Conservation (phyloP, 495 filamentous ascomycete species). For the Penicillium pancosmium region DNA sequence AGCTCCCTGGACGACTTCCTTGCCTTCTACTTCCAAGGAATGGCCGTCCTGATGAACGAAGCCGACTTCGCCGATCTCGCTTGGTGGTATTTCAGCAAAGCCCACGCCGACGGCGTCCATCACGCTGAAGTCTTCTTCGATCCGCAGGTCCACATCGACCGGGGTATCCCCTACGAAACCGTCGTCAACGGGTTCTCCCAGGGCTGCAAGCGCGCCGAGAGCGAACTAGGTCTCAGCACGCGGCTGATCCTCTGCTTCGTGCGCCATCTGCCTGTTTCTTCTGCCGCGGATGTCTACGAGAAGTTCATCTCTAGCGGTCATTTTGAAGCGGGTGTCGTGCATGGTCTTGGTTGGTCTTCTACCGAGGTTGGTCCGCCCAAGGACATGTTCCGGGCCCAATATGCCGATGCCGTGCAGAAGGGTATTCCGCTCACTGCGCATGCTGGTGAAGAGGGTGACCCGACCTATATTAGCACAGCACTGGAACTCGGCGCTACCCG, state of each 20-base stretch:
- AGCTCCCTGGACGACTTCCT: conserved; percentile 77
- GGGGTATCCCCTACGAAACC: conserved; percentile 62
- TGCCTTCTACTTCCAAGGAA: conserved; percentile 76
- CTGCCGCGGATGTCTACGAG: conserved; percentile 52
- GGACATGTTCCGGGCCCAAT: conserved; percentile 62
- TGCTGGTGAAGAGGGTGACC: conserved; percentile 75
- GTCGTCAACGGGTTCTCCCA: conserved; percentile 61
- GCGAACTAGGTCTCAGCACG: conserved; percentile 64
- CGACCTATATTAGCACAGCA: conserved; percentile 65
- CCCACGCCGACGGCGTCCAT: conserved; percentile 63
- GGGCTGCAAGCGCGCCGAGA: conserved; percentile 61
- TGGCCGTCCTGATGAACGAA: conserved; percentile 62
- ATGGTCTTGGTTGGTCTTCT: conserved; percentile 68
- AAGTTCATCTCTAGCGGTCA: conserved; percentile 50
- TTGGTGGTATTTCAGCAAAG: conserved; percentile 70
- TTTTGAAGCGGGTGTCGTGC: conserved; percentile 55
- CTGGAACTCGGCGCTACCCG: conserved; percentile 62
- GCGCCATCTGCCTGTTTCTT: conserved; percentile 63
- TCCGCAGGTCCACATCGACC: conserved; percentile 70
- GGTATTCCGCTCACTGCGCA: conserved; percentile 67
- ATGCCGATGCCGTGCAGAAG: conserved; percentile 48
- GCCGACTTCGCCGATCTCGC: conserved; percentile 74
- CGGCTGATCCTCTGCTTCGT: conserved; percentile 71
- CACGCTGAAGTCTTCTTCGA: conserved; percentile 84
- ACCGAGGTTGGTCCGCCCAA: conserved; percentile 68